Evolutionary conservation across 2,329 filamentous ascomycete genomes (phyloP).

Genomic region (Pseudogymnoascus verrucosus): DNA sequence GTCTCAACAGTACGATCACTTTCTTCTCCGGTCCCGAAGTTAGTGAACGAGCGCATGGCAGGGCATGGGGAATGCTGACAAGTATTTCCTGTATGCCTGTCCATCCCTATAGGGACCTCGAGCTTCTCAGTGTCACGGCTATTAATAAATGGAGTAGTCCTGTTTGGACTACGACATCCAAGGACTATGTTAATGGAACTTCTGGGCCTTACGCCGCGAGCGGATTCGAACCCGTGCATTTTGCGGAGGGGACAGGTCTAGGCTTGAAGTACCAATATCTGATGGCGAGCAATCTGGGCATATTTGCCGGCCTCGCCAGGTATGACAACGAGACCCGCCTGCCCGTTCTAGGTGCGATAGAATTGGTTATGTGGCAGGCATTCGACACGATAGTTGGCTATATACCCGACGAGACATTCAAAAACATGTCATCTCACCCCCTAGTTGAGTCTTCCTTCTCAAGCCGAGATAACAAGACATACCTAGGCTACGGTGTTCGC

Average conservation of each 20-base stretch:
- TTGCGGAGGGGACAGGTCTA: neutral
- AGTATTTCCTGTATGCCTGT: neutral
- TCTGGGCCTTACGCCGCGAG: neutral
- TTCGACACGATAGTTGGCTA: neutral
- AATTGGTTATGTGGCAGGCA: neutral
- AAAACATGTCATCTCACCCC: neutral
- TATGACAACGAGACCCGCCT: neutral
- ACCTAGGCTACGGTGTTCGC: neutral
- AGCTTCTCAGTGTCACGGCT: neutral
- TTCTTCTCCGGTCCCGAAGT: neutral
- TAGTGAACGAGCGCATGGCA: neutral
- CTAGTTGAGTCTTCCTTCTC: neutral
- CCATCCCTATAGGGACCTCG: neutral
- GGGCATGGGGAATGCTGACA: neutral
- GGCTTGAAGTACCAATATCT: neutral
- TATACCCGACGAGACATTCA: neutral
- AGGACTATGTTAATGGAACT: neutral
- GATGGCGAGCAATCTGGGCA: neutral
- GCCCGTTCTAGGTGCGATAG: neutral
- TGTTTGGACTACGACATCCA: neutral
- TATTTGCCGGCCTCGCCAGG: neutral
- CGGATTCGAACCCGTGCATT: neutral
- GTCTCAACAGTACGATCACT: neutral
- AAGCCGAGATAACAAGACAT: neutral
- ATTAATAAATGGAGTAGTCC: neutral